Base-by-base conservation (phyloP, 2,329 filamentous ascomycete genomes). In the Aspergillus clavatus region DNA sequence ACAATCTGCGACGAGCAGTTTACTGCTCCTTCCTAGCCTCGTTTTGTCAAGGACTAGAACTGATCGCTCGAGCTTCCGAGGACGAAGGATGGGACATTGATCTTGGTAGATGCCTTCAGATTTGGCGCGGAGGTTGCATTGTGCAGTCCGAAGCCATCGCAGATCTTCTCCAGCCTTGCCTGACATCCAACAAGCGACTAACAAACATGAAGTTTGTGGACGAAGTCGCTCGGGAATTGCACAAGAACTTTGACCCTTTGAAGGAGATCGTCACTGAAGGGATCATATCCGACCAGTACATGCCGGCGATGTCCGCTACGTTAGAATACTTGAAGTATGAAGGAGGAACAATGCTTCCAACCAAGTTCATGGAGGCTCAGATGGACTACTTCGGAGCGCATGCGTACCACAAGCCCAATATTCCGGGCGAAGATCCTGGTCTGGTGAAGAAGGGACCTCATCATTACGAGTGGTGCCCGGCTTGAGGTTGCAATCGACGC, bases 101-200 rank as follows among this genome's bases (percentile, higher is more conserved):
- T 45, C 61, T 71, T 10, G 60, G 62, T 3, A 59, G 66, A 12
- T 69, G 70, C 36, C 50, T 73, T 16, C 70, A 72, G 57, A 81
- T 87, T 52, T 87, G 83, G 84, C 76, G 81, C 2, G 80, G 74
- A 0, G 83, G 84, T 6, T 87, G 83, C 63, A 87, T 87, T 62
- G 87, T 87, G 58, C 78, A 83, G 56, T 76, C 79, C 1, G 82
- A 86, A 52, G 73, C 79, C 53, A 82, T 87, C 48, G 75, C 77
- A 3, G 76, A 82, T 40, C 62, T 87, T 23, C 70, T 87, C 19
- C 60, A 69, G 56, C 63, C 66, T 0, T 51, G 57, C 0, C 45
- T 67, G 8, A 53, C 56, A 1, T 45, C 50, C 6, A 43, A 59
- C 22, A 55, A 59, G 18, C 52, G 50, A 4, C 50, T 66, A 39